Evolutionary conservation across 768 basidiomycete genomes (phyloP), one percentile per base, ranked within the genome.

Genomic region (Lactarius vividus): DNA sequence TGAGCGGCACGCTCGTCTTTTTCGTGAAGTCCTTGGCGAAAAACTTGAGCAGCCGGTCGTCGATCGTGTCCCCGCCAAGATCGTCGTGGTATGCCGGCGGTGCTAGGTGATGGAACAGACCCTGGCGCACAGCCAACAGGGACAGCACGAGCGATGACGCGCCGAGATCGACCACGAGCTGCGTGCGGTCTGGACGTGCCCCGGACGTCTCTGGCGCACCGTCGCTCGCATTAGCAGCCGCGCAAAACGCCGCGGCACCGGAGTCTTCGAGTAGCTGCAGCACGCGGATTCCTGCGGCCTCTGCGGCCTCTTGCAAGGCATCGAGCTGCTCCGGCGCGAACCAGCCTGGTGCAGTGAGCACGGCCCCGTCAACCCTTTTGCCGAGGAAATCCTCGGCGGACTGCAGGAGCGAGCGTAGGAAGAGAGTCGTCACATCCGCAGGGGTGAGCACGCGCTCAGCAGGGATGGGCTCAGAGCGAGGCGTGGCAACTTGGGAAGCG

Each of bases 21-120:
- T 98, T 98, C 58, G 91, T 92, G 77, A 99, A 99, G 69, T 99
- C 96, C 74, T 94, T 88, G 61, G 91, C 87, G 76, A 99, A 97
- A 81, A 91, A 92, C 66, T 89, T 88, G 79, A 97, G 86, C 49
- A 98, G 83, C 73, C 88, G 85, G 66, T 86, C 84, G 77, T 94
- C 92, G 72, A 96, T 86, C 65, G 84, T 81, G 69, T 90, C 84
- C 0, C 88, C 91, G 6, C 88, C 87, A 54, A 89, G 74, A 31
- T 74, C 71, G 40, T 81, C 74, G 44, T 76, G 72, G 54, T 79
- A 76, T 8, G 82, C 78, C 0, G 84, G 80, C 10, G 57, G 52
- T 4, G 84, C 84, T 33, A 94, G 77, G 61, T 85, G 76, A 72
- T 88, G 83, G 6, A 84, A 83, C 65, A 94, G 84, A n/a, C 91